Base-by-base conservation (phyloP, 768 basidiomycete genomes). In the Paxillus involutus region DNA sequence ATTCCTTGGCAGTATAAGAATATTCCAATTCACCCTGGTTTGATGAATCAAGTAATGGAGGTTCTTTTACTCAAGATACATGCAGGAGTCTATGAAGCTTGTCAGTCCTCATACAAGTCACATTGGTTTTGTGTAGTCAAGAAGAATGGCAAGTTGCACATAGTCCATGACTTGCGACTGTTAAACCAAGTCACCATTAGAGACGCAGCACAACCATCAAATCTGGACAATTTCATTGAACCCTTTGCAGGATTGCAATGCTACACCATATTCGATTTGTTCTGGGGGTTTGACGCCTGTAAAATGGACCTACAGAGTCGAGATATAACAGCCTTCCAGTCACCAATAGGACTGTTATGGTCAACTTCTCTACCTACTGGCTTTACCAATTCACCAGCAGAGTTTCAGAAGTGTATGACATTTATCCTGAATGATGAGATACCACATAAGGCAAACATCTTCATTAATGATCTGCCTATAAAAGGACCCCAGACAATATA, bases 51-150 rank as follows among this genome's bases (percentile, higher is more conserved):
- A 33, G 60, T 70, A 0, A 30, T 50, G 11, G 43, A 52, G 35
- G 48, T 36, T 5, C 32, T 52, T 26, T 9, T 19, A 16, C 24
- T 32, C 1, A 78, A 78, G 54, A 67, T 77, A n/a, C 61, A 52
- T 0, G 61, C 73, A 0, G 74, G 78, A 3, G 71, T 77, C 0
- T 78, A 76, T 48, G 71, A 80, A 61, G 68, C 63, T 0, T 72
- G 68, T 0, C 65, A 75, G 40, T 67, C 67, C 0, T 73, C 75
- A 0, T 80, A 79, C 33, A 53, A 69, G 0, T 73, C 71, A 0
- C 47, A 65, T 7, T 77, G 73, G 75, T n/a, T n/a, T n/a, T n/a
- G n/a, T n/a, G n/a, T n/a, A n/a, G n/a, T n/a, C n/a, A n/a, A n/a
- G n/a, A n/a, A 69, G 24, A 59, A 60, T 45, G 62, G 65, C 5